Evolutionary conservation across 306 rosid genomes (phyloP).

Genomic region (Malus fusca): DNA sequence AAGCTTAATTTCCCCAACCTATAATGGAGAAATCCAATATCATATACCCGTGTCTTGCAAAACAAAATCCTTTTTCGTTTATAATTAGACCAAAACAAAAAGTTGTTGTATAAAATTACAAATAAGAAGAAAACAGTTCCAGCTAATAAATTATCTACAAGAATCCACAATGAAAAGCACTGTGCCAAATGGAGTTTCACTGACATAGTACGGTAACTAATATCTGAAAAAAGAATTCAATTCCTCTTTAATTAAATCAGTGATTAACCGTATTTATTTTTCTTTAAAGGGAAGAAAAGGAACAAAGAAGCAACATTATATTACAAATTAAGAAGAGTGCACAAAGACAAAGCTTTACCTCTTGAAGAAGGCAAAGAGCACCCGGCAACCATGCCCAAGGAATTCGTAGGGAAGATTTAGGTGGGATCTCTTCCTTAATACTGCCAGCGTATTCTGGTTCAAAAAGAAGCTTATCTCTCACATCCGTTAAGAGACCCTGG

Average conservation of each 20-base stretch:
- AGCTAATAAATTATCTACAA: not conserved
- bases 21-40: constrained; percentile 17
- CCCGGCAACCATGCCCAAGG: constrained; percentile 92
- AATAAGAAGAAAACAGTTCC: not conserved
- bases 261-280: not conserved
- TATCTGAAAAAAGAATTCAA: constrained; percentile 9
- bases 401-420: constrained; percentile 67
- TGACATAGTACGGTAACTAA: not conserved
- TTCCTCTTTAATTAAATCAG: not conserved
- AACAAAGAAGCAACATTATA: not conserved
- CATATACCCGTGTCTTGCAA: constrained; percentile 1
- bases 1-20: constrained; percentile 88
- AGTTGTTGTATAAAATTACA: not conserved
- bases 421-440: constrained; percentile 69
- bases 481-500: constrained; percentile 85
- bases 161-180: constrained; percentile 4
- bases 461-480: constrained; percentile 94
- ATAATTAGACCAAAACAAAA: not conserved
- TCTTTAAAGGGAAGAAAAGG: not conserved
- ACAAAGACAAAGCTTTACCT: constrained; percentile 38
- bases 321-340: not conserved
- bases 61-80: not conserved
- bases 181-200: not conserved
- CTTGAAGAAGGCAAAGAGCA: constrained; percentile 95
- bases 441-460: constrained; percentile 93